phyloP scores from a whole-genome alignment of 192 early-diverging fungal species.

The Powellomyces hirtus region DNA sequence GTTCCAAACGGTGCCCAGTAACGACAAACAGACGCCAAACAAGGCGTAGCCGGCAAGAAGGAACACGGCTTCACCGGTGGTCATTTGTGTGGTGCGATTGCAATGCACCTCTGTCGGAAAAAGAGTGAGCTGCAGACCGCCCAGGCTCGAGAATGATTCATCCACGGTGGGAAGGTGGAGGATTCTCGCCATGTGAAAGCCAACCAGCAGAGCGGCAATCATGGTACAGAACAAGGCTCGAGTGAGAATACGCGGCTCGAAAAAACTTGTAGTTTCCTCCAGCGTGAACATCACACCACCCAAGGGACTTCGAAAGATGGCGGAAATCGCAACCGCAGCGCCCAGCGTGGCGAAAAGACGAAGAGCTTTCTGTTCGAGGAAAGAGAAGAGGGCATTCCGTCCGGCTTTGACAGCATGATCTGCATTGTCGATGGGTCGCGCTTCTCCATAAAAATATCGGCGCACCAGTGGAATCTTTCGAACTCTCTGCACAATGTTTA shows the following conservation, averaged over 20 bases:
- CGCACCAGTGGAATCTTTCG: slow-evolving; percentile 1
- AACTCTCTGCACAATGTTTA: slow-evolving; percentile 11
- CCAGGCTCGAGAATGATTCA: background rate
- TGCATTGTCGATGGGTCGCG: background rate
- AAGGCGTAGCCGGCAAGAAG: slow-evolving; percentile 3
- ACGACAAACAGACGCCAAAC: slow-evolving; percentile 25
- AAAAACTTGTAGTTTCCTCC: slow-evolving; percentile 41
- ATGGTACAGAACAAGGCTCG: slow-evolving; percentile 32
- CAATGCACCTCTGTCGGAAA: slow-evolving; percentile 20
- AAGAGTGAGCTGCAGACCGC: background rate
- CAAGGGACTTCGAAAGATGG: slow-evolving; percentile 36
- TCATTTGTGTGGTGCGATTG: background rate
- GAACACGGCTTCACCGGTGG: background rate
- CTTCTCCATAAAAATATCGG: slow-evolving; percentile 26
- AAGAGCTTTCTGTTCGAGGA: slow-evolving; percentile 24
- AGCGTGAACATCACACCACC: slow-evolving; percentile 42
- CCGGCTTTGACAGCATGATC: slow-evolving; percentile 8
- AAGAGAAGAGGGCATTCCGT: slow-evolving; percentile 27
- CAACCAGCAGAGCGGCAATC: slow-evolving; percentile 32
- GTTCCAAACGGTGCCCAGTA: slow-evolving; percentile 36
- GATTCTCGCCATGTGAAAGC: background rate
- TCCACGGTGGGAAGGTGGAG: background rate
- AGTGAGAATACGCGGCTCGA: slow-evolving; percentile 29
- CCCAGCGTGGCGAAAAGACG: slow-evolving; percentile 41
- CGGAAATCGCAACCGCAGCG: slow-evolving; percentile 34